Base-by-base conservation (phyloP, 2,329 filamentous ascomycete species). In the Fusarium oxysporum region DNA sequence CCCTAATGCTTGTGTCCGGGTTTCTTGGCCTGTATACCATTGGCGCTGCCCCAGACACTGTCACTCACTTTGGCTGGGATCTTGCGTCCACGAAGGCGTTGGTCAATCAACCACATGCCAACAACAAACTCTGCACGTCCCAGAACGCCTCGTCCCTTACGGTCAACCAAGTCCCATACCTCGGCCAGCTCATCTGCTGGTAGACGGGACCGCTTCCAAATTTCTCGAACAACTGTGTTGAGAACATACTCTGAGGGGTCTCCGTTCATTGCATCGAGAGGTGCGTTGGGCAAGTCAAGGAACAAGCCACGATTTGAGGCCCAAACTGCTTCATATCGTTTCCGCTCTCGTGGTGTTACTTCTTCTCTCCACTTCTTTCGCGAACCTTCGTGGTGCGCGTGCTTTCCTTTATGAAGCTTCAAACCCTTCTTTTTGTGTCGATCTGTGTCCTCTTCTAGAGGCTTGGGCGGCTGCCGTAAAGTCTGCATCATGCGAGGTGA, bases 261-360 rank as follows among this genome's bases (percentile, higher is more conserved):
- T 30, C 73, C 70, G 47, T 68, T 67, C 30, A 68, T 71, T 10
- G 71, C 70, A 17, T 66, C 71, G 1, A 59, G n/a, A 21, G 76
- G 74, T 10, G 71, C 67, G 60, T 71, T 70, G 17, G 69, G 61
- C 19, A 66, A 28, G 5, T 82, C 76, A 5, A 87, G 79, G 13
- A 89, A 81, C 0, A 90, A 65, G 0, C 93, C 93, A 54, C 90
- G 89, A 76, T 96, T 96, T 45, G 92, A 93, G 3, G 93, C 93
- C 93, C 93, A 96, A 3, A 96, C 88, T 5, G 92, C 93, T 80
- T 96, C 93, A 80, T 96, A 96, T 3, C 93, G 87, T 77, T 92
- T 93, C n/a, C 92, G 86, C 78, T 96, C 93, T 9, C 89, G 85
- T 53, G 89, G 87, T 0, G 92, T 93, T 45, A 96, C 89, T 68